Percentiles rank a stretch among this genome's conserved stretches.
Conservation (phyloP, 139 green algal species). For the Zygnema cylindricum region DNA sequence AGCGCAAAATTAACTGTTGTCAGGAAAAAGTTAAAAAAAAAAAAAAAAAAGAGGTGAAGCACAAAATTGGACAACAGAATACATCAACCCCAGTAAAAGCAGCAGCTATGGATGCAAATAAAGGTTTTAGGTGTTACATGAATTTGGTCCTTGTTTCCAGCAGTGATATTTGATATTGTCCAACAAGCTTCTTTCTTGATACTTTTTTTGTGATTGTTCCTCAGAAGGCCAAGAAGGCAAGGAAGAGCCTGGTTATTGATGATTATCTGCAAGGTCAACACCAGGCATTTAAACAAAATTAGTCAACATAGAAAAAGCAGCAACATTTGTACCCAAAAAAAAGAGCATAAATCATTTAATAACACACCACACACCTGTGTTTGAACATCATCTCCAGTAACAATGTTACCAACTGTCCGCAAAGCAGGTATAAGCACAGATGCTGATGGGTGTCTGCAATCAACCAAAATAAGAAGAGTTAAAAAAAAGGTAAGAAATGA, state of each 20-base stretch:
- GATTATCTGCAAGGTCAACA: conserved; percentile 77
- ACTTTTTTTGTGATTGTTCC: conserved; percentile 93
- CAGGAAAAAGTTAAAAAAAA: no score
- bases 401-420: conserved; percentile 98
- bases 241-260: conserved; percentile 96
- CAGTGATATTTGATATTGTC: conserved; percentile 99
- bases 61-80: no score
- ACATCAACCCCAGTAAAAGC: no score
- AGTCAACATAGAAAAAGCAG: no score
- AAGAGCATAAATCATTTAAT: conserved; percentile 25
- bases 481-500: no score
- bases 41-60: no score
- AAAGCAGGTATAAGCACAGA: conserved; percentile 95
- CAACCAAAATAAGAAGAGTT: no score
- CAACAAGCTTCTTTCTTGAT: conserved; percentile 99
- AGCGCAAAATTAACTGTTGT: no score
- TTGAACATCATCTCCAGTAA: conserved; percentile 98
- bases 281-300: not conserved
- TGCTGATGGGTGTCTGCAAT: conserved; percentile 69
- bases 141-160: conserved; percentile 98
- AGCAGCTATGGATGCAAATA: no score
- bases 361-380: conserved; percentile 75
- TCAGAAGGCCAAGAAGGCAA: conserved; percentile 93
- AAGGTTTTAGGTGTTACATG: no score
- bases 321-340: no score